These are phyloP conservation scores for Hyphopichia khmerensis DNA, from an alignment of 1,139 yeast genomes.

Conservation along the genomic window DNA sequence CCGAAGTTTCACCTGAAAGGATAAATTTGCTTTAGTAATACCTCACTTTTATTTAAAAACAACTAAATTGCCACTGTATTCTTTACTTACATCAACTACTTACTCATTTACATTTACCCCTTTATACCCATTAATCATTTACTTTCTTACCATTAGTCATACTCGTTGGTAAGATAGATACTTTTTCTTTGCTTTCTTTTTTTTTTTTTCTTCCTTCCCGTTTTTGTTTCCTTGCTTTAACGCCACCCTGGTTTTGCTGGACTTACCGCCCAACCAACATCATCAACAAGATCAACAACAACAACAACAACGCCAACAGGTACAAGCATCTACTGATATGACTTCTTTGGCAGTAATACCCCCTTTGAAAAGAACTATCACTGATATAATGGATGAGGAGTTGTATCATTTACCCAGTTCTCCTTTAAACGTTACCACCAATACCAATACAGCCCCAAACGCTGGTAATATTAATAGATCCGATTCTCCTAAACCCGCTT, in stretches of 20 bases:
- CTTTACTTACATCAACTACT: too few relatives aligned
- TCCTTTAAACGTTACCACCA: conserved; percentile 11
- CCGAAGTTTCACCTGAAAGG: not conserved
- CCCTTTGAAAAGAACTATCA: conserved; percentile 50
- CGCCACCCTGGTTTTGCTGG: not conserved
- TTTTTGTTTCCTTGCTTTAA: not conserved
- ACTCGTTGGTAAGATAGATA: too few relatives aligned
- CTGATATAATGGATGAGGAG: conserved; percentile 67
- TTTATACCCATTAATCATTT: too few relatives aligned
- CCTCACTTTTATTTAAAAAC: too few relatives aligned
- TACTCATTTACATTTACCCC: too few relatives aligned
- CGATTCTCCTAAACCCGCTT: conserved; percentile 10
- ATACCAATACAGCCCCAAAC: conserved; percentile 4
- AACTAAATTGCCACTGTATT: too few relatives aligned
- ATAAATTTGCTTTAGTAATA: not conserved
- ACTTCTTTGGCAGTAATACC: conserved; percentile 50
- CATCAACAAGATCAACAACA: too few relatives aligned
- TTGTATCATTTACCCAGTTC: conserved; percentile 48
- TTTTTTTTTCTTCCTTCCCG: not conserved
- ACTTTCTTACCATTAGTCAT: too few relatives aligned
- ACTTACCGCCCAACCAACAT: too few relatives aligned
- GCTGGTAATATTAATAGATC: conserved; percentile 1
- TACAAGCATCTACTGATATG: too few relatives aligned
- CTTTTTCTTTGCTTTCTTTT: too few relatives aligned
- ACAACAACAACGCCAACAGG: too few relatives aligned